Evolutionary conservation across 2,329 filamentous ascomycete genomes (phyloP), one percentile per base, ranked within the genome.

Genomic region (Pestalotiopsis sp.): DNA sequence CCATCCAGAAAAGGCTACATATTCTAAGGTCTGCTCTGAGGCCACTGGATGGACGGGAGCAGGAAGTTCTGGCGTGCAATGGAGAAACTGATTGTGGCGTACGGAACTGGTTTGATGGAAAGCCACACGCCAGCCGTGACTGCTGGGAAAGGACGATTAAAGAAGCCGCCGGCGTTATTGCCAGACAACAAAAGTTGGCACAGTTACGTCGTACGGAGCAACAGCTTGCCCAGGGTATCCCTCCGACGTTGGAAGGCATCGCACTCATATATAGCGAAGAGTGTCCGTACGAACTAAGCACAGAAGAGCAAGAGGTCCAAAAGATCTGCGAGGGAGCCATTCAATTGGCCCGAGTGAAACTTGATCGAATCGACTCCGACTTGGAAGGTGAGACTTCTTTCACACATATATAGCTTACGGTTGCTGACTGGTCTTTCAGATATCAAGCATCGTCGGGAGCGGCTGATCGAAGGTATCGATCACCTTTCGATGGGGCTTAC

Each of bases 1-100:
- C 81, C 7, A 85, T 88, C 57, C 83, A 84, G 69, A 71, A 72
- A 65, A 68, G 80, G 72, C 72, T 78, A 17, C 72, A 73, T 36
- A 62, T 71, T 40, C 66, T 75, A 13, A 77, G 72, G 61, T 72
- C 62, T 59, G 20, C 23, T 14, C 52, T 66, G 27, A 45, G 12
- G 4, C 49, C 31, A 14, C 70, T 64, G 4, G 72, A 73, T n/a
- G 38, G 61, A 9, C 66, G 69, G 64, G 72, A 73, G 66, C 68
- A 70, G 11, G 70, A 68, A 36, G 66, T 69, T 17, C 45, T 72
- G 25, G 70, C 65, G 49, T 77, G 76, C 57, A 59, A 70, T 20
- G 75, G 74, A 12, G 68, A 75, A 57, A 63, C 66, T 45, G 71
- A 70, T 27, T 72, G 70, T 59, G 71, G 70, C n/a, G 72, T 65